Base-by-base conservation (phyloP, 139 green algal species). In the Chlorokybus atmophyticus region DNA sequence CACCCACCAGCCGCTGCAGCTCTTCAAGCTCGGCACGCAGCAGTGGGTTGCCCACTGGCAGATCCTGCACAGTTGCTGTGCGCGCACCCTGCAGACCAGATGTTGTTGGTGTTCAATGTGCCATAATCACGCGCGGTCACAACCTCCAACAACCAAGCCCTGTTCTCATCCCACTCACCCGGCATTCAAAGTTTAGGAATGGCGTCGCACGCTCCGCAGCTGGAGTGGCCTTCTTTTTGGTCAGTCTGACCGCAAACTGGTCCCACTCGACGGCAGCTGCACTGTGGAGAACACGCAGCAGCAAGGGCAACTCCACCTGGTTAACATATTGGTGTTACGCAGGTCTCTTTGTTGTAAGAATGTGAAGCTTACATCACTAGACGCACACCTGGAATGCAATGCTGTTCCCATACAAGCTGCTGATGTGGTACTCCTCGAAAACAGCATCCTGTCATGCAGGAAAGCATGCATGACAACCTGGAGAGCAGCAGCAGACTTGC, bases 311-410 rank as follows among this genome's bases (percentile, higher is more conserved):
- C 25, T 70, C 62, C 8, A 70, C 26, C n/a, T n/a, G n/a, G n/a
- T n/a, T n/a, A n/a, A n/a, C n/a, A n/a, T n/a, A n/a, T n/a, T n/a
- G n/a, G n/a, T n/a, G n/a, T n/a, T n/a, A n/a, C n/a, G n/a, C n/a
- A n/a, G n/a, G n/a, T n/a, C n/a, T n/a, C n/a, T n/a, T n/a, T n/a
- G n/a, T n/a, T n/a, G n/a, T n/a, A n/a, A n/a, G n/a, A n/a, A n/a
- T n/a, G n/a, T n/a, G n/a, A n/a, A n/a, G n/a, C n/a, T n/a, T n/a
- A n/a, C n/a, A n/a, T n/a, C n/a, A n/a, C n/a, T n/a, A n/a, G n/a
- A n/a, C n/a, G n/a, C n/a, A n/a, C n/a, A n/a, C n/a, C 21, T 32
- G 27, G 55, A 70, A 70, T 3, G 62, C 62, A 25, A 70, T 70
- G 17, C 57, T 31, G n/a, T 65, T 35, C 0, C 49, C 40, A 29